Conservation (phyloP, 2,329 filamentous ascomycete genomes). For the Didymella pomorum region DNA sequence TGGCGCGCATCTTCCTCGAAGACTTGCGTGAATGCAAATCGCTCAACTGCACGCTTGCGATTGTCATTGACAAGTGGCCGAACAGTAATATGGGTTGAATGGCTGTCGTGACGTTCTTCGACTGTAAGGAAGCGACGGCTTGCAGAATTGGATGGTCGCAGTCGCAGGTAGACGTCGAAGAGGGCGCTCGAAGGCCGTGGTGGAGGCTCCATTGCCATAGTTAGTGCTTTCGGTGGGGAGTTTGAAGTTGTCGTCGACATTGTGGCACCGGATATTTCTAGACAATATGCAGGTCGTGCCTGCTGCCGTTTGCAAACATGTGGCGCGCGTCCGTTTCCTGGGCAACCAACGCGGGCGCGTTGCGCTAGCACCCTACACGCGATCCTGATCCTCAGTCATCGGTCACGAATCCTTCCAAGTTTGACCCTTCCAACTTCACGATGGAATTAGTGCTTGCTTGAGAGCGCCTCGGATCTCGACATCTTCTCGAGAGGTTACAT, state of each 20-base stretch:
- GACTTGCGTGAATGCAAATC: slow-evolving; percentile 91
- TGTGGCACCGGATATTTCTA: slow-evolving; percentile 7
- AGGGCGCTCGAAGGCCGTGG: slow-evolving; percentile 60
- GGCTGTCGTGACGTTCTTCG: slow-evolving; percentile 59
- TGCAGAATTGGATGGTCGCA: slow-evolving; percentile 60
- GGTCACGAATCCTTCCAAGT: too few relatives aligned
- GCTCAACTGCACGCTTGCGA: slow-evolving; percentile 86
- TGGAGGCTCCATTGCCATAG: slow-evolving; percentile 49
- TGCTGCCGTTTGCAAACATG: slow-evolving; percentile 20
- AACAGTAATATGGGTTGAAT: slow-evolving; percentile 61
- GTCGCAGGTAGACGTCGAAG: slow-evolving; percentile 89
- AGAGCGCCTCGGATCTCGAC: too few relatives aligned
- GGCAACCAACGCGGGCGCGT: slow-evolving; percentile 13
- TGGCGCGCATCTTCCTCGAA: slow-evolving; percentile 89
- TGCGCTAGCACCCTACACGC: slow-evolving; percentile 2
- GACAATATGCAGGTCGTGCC: slow-evolving; percentile 18
- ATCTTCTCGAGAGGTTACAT: too few relatives aligned
- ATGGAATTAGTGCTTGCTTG: too few relatives aligned
- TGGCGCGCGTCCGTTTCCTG: slow-evolving; percentile 4
- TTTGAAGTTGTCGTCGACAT: slow-evolving; percentile 21
- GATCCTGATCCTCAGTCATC: not conserved
- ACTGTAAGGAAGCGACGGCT: slow-evolving; percentile 76
- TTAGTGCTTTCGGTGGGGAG: slow-evolving; percentile 16
- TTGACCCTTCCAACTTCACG: too few relatives aligned
- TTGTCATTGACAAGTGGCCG: slow-evolving; percentile 77